These are phyloP conservation scores for Henningerozyma blattae DNA, from an alignment of 805 yeast genomes.

Conservation along the genomic window DNA sequence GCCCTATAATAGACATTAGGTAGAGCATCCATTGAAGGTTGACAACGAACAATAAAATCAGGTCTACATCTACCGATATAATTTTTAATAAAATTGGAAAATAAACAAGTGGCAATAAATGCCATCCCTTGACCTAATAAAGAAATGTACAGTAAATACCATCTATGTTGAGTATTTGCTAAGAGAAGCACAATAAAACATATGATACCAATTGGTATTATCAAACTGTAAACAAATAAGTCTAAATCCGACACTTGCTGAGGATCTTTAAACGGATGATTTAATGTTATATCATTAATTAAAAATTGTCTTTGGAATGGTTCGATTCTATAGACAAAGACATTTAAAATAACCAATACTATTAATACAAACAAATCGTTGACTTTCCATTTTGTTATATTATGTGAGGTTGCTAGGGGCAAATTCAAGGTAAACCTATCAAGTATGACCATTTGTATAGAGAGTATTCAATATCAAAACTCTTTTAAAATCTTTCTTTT, in stretches of 20 bases:
- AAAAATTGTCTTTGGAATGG: slow-evolving; percentile 77
- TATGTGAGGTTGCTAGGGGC: slow-evolving; percentile 5
- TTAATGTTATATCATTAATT: slow-evolving; percentile 61
- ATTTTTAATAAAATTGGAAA: slow-evolving; percentile 68
- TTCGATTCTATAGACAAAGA: slow-evolving; percentile 23
- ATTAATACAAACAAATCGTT: slow-evolving; percentile 26
- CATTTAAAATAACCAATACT: slow-evolving; percentile 20
- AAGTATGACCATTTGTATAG: not conserved
- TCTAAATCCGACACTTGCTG: slow-evolving; percentile 56
- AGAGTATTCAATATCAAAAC: no score
- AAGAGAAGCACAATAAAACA: slow-evolving; percentile 20
- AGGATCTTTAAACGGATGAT: slow-evolving; percentile 69
- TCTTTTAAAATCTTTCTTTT: no score
- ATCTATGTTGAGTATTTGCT: slow-evolving; percentile 37
- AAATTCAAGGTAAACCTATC: not conserved
- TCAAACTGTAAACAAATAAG: slow-evolving; percentile 41
- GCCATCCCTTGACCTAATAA: slow-evolving; percentile 54
- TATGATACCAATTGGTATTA: slow-evolving; percentile 37
- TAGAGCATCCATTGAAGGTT: slow-evolving; percentile 52
- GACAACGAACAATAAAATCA: slow-evolving; percentile 79
- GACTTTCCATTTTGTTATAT: slow-evolving; percentile 27
- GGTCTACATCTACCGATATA: slow-evolving; percentile 89
- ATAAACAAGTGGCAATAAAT: slow-evolving; percentile 42
- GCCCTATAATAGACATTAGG: slow-evolving; percentile 43
- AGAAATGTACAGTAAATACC: slow-evolving; percentile 52